Evolutionary conservation across 495 filamentous ascomycete genomes (phyloP), one percentile per base, ranked within the genome.

Genomic region (Podospora pseudocomata): DNA sequence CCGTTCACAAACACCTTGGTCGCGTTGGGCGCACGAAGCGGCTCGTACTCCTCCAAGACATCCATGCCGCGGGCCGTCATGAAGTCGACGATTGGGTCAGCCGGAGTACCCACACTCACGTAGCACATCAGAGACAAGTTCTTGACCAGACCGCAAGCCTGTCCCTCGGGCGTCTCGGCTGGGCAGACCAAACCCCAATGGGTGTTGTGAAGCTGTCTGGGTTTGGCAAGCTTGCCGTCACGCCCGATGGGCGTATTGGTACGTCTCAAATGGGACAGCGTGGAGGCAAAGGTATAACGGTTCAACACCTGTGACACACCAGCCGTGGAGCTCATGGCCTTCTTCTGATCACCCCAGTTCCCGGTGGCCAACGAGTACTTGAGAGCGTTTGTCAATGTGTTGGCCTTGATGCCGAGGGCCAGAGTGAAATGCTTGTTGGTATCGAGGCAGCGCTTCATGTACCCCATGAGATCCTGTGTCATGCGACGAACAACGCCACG

Each of bases 261-360:
- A 68, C 95, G 88, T 67, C 96, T 88, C 74, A 99, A 85, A 89
- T 98, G 96, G 5, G 96, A 98, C 23, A 99, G 80, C 3, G 93
- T 97, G 34, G 96, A 98, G 20, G 96, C 90, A 75, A 95, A 99
- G 0, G 96, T 98, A 75, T 98, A 98, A 74, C 95, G 88, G 84
- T 97, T 98, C 65, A 99, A 83, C 80, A 99, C 96, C 80, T 99
- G 95, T 11, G 94, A 97, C 32, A 99, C 95, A 81, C 95, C 95
- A 63, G 95, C 95, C 70, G 96, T 98, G 1, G 93, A 90, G 71
- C 87, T 90, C 71, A 90, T 91, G 20, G 95, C 94, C 83, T 98
- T 98, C 86, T 97, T 99, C 80, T 98, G 95, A 69, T 98, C 95
- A 68, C 96, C 96, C 95, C 95, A 99, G 79, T 99, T 99, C 67